These are phyloP conservation scores for Podospora tetraspora DNA, from an alignment of 495 filamentous ascomycete genomes.

Conservation along the genomic window DNA sequence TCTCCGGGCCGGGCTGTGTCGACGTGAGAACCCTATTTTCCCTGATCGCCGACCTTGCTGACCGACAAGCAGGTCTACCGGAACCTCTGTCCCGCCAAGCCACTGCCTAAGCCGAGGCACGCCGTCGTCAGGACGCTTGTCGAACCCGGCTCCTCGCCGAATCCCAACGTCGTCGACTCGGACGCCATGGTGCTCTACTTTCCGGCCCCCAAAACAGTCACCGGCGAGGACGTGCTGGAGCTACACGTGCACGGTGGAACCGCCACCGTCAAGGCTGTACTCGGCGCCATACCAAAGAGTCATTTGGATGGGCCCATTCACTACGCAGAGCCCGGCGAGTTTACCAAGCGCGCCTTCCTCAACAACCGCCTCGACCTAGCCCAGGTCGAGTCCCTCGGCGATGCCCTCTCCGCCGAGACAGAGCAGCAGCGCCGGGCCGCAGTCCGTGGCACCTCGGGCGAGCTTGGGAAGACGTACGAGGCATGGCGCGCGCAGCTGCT, in stretches of 20 bases:
- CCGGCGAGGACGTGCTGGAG: conserved; percentile 89
- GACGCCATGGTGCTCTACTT: conserved; percentile 84
- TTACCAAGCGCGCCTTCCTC: conserved; percentile 87
- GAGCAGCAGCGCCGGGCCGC: conserved; percentile 89
- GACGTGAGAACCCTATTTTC: conserved; percentile 44
- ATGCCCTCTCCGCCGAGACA: conserved; percentile 79
- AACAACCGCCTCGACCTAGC: conserved; percentile 81
- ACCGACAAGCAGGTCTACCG: conserved; percentile 61
- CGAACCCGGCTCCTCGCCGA: conserved; percentile 44
- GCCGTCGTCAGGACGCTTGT: conserved; percentile 74
- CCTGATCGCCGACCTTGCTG: neutral
- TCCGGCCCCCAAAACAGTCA: conserved; percentile 74
- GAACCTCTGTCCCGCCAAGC: conserved; percentile 61
- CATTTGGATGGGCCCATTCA: conserved; percentile 45
- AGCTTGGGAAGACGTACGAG: conserved; percentile 75
- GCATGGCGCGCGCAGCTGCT: conserved; percentile 72
- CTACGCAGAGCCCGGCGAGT: conserved; percentile 93
- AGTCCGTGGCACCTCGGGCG: conserved; percentile 67
- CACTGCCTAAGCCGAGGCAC: conserved; percentile 64
- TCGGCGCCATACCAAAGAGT: conserved; percentile 62
- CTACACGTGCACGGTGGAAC: conserved; percentile 90
- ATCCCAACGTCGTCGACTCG: conserved; percentile 63
- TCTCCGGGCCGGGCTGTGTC: conserved; percentile 74
- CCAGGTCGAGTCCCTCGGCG: conserved; percentile 90
- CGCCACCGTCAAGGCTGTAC: conserved; percentile 79